Evolutionary conservation across 208 protist species (phyloP), one percentile per base, ranked within the genome.

Genomic region (Paratrypanosoma confusum): DNA sequence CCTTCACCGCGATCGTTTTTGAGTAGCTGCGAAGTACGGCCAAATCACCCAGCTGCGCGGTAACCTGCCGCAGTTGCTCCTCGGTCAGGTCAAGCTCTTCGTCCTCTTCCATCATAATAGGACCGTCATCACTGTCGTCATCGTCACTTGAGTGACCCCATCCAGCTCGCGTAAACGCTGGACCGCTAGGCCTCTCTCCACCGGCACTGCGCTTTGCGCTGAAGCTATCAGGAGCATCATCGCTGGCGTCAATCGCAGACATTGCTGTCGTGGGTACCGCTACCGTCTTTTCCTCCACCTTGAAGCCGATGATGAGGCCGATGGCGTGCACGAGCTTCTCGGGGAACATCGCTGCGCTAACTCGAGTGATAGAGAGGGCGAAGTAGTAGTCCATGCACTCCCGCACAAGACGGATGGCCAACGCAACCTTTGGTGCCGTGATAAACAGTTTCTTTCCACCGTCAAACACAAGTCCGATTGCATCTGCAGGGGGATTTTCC

Each of bases 311-410:
- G 16, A 70, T 49, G 25, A 68, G 62, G 7, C 65, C 72, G 17
- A 93, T 26, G 13, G 59, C 57, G 13, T 46, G 31, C 32, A 74
- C 61, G 39, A 89, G 47, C 5, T 61, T 35, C 31, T 77, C 56
- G 0, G 83, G 83, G 37, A 93, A 93, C 3, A 66, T 48, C 35
- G 81, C 77, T 2, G 74, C 71, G 32, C 75, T 55, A 1, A 89
- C 63, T 23, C 75, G 63, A 29, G 79, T 81, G 52, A 93, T 85
- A 46, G 64, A 64, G 18, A 80, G 60, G 5, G 76, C 79, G 25
- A 93, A 62, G 44, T 85, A 93, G 48, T 82, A 89, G 46, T 93
- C 83, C 47, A 93, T 81, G 54, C 75, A 86, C 21, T 85, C 63
- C 4, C 79, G 65, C 18, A 71, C 61, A 28, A 71, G 68, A 44